phyloP scores from a whole-genome alignment of 164 flowering plant genomes.

The Chloranthus sessilifolius region DNA sequence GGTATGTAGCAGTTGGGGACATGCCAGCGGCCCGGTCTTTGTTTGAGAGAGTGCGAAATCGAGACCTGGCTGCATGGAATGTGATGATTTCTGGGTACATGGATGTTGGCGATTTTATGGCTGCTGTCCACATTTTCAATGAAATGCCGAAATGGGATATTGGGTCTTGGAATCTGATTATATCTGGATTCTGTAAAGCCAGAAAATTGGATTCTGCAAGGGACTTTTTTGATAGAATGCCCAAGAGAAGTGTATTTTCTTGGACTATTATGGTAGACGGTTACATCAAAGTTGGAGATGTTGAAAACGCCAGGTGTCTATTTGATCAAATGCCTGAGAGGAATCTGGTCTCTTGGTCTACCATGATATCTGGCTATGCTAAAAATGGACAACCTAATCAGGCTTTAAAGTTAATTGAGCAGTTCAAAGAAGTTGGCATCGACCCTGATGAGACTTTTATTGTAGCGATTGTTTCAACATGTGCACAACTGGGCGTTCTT shows the following conservation, averaged over 20 bases:
- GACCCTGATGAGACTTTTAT: constrained; percentile 35
- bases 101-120: constrained; percentile 24
- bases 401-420: constrained; percentile 24
- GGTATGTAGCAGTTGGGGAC: constrained; percentile 29
- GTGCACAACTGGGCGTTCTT: constrained; percentile 32
- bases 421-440: constrained; percentile 22
- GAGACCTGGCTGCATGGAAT: constrained; percentile 30
- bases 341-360: constrained; percentile 41
- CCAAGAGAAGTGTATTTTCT: constrained; percentile 24
- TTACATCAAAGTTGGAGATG: constrained; percentile 23
- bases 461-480: constrained; percentile 29
- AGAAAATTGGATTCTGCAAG: constrained; percentile 26
- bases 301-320: constrained; percentile 21
- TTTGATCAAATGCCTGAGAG: constrained; percentile 35
- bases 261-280: constrained; percentile 42
- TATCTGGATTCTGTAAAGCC: constrained; percentile 33
- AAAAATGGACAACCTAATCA: constrained; percentile 28
- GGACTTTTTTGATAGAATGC: constrained; percentile 28
- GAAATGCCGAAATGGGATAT: constrained; percentile 23
- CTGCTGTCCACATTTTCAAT: constrained; percentile 24
- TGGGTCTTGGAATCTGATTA: constrained; percentile 35
- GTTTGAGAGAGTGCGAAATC: constrained; percentile 28
- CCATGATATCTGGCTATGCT: constrained; percentile 35
- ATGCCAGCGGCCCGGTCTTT: constrained; percentile 24
- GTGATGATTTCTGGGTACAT: constrained; percentile 34